A percentile compares a stretch with the other conserved stretches of the same genome.
Evolutionary conservation across 2,329 filamentous ascomycete species (phyloP).

Genomic region (Colletotrichum simmondsii): DNA sequence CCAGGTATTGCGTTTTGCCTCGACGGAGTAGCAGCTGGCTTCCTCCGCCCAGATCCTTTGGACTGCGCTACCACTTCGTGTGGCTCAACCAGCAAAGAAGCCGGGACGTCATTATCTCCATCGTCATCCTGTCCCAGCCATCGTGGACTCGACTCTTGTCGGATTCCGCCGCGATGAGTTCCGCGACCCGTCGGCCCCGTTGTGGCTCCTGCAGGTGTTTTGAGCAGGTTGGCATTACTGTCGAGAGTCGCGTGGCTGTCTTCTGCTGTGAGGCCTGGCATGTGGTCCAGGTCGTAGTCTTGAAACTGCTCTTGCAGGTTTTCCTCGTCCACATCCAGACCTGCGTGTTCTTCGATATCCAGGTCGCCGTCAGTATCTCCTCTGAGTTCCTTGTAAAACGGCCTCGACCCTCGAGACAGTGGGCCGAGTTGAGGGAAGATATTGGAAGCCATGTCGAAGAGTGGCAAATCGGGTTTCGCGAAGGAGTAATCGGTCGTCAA

Average conservation of each 20-base stretch:
- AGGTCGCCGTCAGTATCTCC: constrained; percentile 48
- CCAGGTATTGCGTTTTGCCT: constrained; percentile 47
- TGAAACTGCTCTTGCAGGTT: constrained; percentile 63
- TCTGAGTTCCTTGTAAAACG: constrained; percentile 63
- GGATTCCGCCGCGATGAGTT: background rate
- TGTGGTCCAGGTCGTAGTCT: constrained; percentile 59
- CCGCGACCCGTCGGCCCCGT: background rate
- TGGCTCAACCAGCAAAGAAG: constrained; percentile 70
- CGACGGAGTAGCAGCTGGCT: background rate
- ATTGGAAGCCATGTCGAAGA: constrained; percentile 55
- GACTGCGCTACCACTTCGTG: constrained; percentile 40
- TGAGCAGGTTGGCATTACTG: constrained; percentile 42
- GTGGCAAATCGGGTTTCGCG: background rate
- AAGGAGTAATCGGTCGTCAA: background rate
- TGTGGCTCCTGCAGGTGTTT: constrained; percentile 15
- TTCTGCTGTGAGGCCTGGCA: constrained; percentile 53
- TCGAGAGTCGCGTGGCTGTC: constrained; percentile 59
- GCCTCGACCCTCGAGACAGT: constrained; percentile 46
- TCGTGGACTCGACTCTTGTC: constrained; percentile 37
- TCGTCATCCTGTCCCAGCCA: constrained; percentile 58
- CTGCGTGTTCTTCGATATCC: constrained; percentile 55
- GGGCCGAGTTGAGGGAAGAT: constrained; percentile 58
- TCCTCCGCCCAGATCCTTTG: background rate
- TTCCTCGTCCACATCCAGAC: constrained; percentile 61
- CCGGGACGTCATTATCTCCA: constrained; percentile 70